phyloP scores from a whole-genome alignment of 305 asterid species.

The Fraxinus floribunda region DNA sequence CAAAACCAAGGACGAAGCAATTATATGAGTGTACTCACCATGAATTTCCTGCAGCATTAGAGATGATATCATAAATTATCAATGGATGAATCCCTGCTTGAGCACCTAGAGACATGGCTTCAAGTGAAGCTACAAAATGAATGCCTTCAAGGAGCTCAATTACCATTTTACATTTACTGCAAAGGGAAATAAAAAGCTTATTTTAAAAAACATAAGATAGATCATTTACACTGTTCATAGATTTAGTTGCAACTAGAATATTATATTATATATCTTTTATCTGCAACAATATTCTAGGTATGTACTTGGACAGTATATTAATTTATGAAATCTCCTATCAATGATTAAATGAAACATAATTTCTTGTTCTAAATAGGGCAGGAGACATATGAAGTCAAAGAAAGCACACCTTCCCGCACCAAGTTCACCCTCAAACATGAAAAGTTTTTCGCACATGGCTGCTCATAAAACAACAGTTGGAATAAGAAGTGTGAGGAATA shows the following conservation, averaged over 20 bases:
- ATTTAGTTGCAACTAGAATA: conserved; percentile 2
- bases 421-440: conserved; percentile 65
- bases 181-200: conserved; percentile 20
- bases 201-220: conserved; percentile 12
- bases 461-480: conserved; percentile 38
- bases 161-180: conserved; percentile 86
- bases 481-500: conserved; percentile 15
- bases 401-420: conserved; percentile 85
- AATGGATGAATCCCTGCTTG: conserved; percentile 92
- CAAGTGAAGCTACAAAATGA: conserved; percentile 87
- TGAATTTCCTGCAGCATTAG: conserved; percentile 97
- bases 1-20: conserved; percentile 19
- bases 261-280: background rate
- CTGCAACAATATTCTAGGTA: conserved; percentile 4
- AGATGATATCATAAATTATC: conserved; percentile 84
- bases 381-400: conserved; percentile 17
- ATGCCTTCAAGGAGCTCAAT: conserved; percentile 94
- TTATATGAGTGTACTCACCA: conserved; percentile 46
- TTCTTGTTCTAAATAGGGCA: conserved; percentile 10
- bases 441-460: conserved; percentile 74
- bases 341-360: conserved; percentile 5
- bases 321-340: background rate
- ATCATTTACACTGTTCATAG: background rate
- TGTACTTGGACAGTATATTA: background rate
- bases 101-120: conserved; percentile 86